Evolutionary conservation across 2,329 filamentous ascomycete species (phyloP), one percentile per base, ranked within the genome.

Genomic region (Colletotrichum euphorbiae): DNA sequence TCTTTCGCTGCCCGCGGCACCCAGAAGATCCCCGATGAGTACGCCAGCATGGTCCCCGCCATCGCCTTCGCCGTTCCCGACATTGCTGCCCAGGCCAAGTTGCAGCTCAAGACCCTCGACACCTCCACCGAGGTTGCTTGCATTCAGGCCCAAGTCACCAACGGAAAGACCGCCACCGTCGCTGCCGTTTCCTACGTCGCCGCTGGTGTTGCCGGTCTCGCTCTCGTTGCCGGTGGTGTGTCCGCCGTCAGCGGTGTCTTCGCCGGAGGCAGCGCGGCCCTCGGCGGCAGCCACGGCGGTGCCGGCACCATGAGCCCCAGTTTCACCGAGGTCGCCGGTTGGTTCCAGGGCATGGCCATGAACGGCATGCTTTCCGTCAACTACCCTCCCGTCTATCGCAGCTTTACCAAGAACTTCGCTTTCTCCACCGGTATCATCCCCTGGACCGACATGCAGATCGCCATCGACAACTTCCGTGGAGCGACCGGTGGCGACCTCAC

Each of bases 281-380:
- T 86, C 15, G 80, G 80, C 46, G 84, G 82, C 62, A 83, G 84
- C 67, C 85, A 86, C 19, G 84, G 83, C 17, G 91, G 90, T 13
- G 84, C 85, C 12, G 84, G 89, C 2, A 85, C 91, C 11, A 83
- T 90, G 45, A 96, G 93, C 73, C 96, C 96, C 28, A 93, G 91
- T 60, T 98, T 98, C 77, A 86, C 85, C 50, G 93, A 98, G 75
- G 90, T 97, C 54, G 87, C 97, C 72, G 90, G 91, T 70, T 97
- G 93, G 88, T 97, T 98, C 79, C 94, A 98, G 80, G 91, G 91
- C 56, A 92, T 98, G 85, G 94, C 96, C 31, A 91, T 96, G 83
- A 98, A 96, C 79, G 94, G 96, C 72, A 98, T 98, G 96, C 85
- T 97, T 77, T 97, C 93, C 68, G 94, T 97, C 74, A 88, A 90